Base-by-base conservation (phyloP, 352 stramenopile genomes). In the Globisporangium canariense region DNA sequence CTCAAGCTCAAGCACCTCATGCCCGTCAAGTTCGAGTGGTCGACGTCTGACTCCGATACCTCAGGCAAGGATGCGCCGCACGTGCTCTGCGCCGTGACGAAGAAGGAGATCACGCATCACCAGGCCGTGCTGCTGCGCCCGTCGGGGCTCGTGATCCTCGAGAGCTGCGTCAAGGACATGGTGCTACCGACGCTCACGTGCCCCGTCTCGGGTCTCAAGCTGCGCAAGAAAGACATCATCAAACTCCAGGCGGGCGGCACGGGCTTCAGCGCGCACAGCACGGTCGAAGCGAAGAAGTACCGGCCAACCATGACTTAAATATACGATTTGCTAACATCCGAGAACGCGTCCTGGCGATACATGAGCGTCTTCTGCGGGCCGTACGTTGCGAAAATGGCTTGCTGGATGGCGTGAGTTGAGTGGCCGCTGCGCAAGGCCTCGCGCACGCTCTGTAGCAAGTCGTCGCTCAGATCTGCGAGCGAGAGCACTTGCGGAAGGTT, bases 1-100 rank as follows among this genome's bases (percentile, higher is more conserved):
- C 82, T 96, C 72, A 93, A 93, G 69, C 78, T 94, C 65, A 96
- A 96, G 64, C 83, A 96, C 61, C 67, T 96, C 32, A 91, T 96
- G 85, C 87, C 87, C 0, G 74, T 93, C 60, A 91, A 96, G 67
- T 88, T 94, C 49, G 82, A 91, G 41, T 93, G 87, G 81, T 71
- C 80, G 43, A 50, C 58, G n/a, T 54, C 40, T 11, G 58, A 67
- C 1, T 60, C 60, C 30, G 68, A 74, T 34, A 54, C 18, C 34
- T 68, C 60, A 36, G 32, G 32, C 7, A 74, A 75, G 30, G 68
- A 79, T 32, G 25, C 57, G 43, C 65, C 64, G 46, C 69, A 83
- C 52, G 80, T 91, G 57, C 67, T 90, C 43, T 94, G 86, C 67
- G 83, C 81, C 0, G 77, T 96, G 38, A 92, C 77, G 43, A 93